phyloP scores from a whole-genome alignment of 1,139 yeast species.

The Meyerozyma athensensis region DNA sequence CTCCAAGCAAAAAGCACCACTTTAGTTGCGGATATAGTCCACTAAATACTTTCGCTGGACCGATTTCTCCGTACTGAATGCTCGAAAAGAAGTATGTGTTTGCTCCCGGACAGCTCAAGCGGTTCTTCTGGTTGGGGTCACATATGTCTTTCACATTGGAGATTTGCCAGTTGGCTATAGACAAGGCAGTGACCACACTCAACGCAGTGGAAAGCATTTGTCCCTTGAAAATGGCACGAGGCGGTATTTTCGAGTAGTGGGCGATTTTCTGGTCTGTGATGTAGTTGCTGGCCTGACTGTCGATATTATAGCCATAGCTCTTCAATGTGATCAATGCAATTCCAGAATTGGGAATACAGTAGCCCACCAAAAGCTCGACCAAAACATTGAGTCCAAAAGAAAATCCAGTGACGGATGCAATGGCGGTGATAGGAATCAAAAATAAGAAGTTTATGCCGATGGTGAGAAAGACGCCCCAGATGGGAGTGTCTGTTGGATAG shows the following conservation, averaged over 20 bases:
- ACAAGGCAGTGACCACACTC: conserved; percentile 21
- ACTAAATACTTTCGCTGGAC: conserved; percentile 29
- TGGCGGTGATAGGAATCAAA: conserved; percentile 17
- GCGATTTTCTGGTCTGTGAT: conserved; percentile 34
- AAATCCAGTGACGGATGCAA: conserved; percentile 16
- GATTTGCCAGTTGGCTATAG: conserved; percentile 28
- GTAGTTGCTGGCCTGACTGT: conserved; percentile 33
- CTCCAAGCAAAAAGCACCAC: conserved; percentile 32
- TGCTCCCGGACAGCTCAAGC: conserved; percentile 30
- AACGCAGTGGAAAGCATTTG: conserved; percentile 28
- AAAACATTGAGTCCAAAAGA: conserved; percentile 18
- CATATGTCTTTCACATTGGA: conserved; percentile 24
- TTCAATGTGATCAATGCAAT: conserved; percentile 18
- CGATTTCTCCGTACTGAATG: conserved; percentile 34
- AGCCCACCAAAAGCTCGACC: conserved; percentile 19
- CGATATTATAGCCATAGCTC: conserved; percentile 23
- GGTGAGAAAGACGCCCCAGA: conserved; percentile 27
- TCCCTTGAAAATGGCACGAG: conserved; percentile 29
- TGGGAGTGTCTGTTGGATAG: conserved; percentile 35
- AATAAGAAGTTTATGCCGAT: conserved; percentile 18
- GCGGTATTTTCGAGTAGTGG: conserved; percentile 32
- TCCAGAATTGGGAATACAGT: conserved; percentile 20
- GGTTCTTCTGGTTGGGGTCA: conserved; percentile 22
- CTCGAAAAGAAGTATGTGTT: conserved; percentile 29
- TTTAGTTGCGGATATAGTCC: conserved; percentile 30